These are phyloP conservation scores for Epichloe sibirici DNA, from an alignment of 2,329 filamentous ascomycete genomes.

Conservation along the genomic window DNA sequence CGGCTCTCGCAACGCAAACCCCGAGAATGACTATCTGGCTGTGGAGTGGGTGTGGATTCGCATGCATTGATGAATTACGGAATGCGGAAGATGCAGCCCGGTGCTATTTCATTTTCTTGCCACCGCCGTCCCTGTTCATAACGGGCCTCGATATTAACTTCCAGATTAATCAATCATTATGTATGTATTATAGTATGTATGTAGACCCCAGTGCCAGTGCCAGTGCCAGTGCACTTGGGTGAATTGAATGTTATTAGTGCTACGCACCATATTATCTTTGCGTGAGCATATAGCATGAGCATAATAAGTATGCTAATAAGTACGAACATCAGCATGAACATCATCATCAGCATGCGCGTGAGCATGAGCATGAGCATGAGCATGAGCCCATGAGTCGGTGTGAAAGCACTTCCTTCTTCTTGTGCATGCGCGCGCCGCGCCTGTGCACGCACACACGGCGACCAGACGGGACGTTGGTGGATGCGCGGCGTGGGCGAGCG, in stretches of 20 bases:
- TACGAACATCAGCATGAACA: too few relatives aligned
- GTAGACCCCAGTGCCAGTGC: too few relatives aligned
- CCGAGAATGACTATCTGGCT: neutral
- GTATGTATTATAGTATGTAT: too few relatives aligned
- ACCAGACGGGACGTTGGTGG: neutral
- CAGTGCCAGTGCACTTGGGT: too few relatives aligned
- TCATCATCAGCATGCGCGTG: neutral
- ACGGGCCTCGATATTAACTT: too few relatives aligned
- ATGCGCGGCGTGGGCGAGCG: constrained; percentile 3
- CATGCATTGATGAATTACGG: neutral
- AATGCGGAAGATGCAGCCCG: neutral
- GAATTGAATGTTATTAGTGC: too few relatives aligned
- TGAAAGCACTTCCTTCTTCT: neutral
- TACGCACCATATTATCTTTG: too few relatives aligned
- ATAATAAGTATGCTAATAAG: too few relatives aligned
- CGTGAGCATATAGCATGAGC: neutral
- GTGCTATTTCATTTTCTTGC: neutral
- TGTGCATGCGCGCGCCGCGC: too few relatives aligned
- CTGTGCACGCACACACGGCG: neutral
- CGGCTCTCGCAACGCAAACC: neutral
- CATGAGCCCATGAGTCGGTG: neutral
- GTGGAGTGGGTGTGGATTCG: neutral
- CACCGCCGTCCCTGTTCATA: neutral
- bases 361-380: neutral
- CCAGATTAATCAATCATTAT: too few relatives aligned